phyloP scores from a whole-genome alignment of 345 rosid species.

The Hevea brasiliensis region DNA sequence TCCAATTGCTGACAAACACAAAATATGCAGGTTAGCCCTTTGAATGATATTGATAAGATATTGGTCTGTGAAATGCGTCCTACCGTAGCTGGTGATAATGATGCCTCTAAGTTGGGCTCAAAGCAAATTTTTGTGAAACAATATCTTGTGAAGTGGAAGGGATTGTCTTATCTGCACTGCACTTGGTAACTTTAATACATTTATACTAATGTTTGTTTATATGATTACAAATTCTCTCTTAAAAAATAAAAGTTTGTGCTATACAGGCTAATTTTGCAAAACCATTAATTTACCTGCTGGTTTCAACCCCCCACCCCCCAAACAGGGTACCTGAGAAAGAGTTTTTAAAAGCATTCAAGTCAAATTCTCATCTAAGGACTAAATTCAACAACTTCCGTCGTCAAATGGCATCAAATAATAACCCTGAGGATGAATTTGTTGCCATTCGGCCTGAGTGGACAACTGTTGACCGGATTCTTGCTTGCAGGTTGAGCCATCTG shows the following conservation, averaged over 20 bases:
- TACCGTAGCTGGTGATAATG: conserved; percentile 63
- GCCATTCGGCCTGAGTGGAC: conserved; percentile 99
- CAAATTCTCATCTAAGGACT: conserved; percentile 82
- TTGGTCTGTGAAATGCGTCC: conserved; percentile 96
- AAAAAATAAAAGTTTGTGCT: background rate
- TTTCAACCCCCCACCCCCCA: background rate
- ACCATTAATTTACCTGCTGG: conserved; percentile 5
- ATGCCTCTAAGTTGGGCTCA: conserved; percentile 59
- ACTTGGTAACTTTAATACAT: conserved; percentile 57
- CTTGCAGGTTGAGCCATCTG: conserved; percentile 60
- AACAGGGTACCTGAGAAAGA: conserved; percentile 94
- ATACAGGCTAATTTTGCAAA: background rate
- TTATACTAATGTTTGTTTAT: background rate
- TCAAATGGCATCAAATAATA: conserved; percentile 62
- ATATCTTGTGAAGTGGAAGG: conserved; percentile 99
- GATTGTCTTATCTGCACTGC: conserved; percentile 93
- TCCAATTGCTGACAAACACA: conserved; percentile 20
- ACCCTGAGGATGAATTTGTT: conserved; percentile 78
- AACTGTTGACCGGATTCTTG: conserved; percentile 93
- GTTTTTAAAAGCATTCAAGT: conserved; percentile 86
- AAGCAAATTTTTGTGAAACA: conserved; percentile 86
- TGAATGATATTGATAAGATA: conserved; percentile 89
- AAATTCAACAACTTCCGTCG: conserved; percentile 88
- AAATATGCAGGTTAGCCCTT: conserved; percentile 84
- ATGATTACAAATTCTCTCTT: background rate